Evolutionary conservation across 2,329 filamentous ascomycete species (phyloP), one percentile per base, ranked within the genome.

Genomic region (Cladophialophora exuberans): DNA sequence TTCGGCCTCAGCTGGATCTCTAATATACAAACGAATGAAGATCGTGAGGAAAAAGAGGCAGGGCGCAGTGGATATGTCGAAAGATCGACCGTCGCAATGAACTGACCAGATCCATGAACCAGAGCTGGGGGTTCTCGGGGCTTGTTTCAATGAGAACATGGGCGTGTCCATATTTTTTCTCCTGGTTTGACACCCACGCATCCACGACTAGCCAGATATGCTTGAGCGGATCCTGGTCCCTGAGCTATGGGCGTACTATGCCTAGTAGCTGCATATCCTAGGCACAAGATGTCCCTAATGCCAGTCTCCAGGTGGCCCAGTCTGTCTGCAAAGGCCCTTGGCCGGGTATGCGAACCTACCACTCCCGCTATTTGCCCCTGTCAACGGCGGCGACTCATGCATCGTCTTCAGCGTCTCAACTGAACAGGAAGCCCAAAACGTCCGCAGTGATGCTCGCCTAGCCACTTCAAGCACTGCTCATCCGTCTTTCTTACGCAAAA

Each of bases 111-210:
- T 22, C 15, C 23, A 20, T 28, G 13, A 35, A 49, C 26, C 17
- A 43, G 30, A 22, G 48, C 48, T 45, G 33, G 35, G 36, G 30
- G 38, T 39, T 26, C 48, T 53, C 31, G 35, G 50, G 57, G 42
- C 51, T 57, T 60, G 57, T 60, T 57, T 60, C 57, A 60, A 60
- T 49, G 43, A 46, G 43, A 36, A 59, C 56, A 55, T 55, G 57
- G 53, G 42, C 23, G 18, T 9, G 33, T 25, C 26, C n/a, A n/a
- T n/a, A n/a, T n/a, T 25, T 31, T 18, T 28, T 22, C 45, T 36
- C 15, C 42, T 30, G 28, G 43, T 42, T 43, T 20, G 23, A 56
- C 53, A 45, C 53, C 18, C 41, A 43, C 46, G 26, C 53, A 45
- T 47, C 18, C 41, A 43, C 46, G 26, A 38, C 53, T 45, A 42